Evolutionary conservation across 768 basidiomycete genomes (phyloP), one percentile per base, ranked within the genome.

Genomic region (Termitomyces sp.): DNA sequence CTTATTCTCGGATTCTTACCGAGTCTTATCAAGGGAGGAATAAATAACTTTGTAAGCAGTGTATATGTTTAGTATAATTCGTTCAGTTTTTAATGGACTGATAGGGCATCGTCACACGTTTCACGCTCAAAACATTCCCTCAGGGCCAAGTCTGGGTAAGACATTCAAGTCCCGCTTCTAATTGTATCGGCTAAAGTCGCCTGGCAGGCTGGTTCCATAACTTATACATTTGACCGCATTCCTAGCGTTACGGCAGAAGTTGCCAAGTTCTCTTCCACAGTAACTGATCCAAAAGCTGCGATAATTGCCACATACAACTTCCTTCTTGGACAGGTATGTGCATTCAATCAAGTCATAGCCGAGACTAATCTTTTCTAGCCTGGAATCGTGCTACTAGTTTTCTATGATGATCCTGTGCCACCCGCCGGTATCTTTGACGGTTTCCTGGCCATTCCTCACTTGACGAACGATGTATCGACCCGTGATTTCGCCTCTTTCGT

Each of bases 61-160:
- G 40, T 54, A n/a, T 30, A 28, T 40, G 14, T n/a, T 13, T 14
- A 20, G n/a, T 32, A 41, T n/a, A 3, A 14, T 26, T 20, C 10
- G 13, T 32, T 32, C 36, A 28, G 4, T 23, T 41, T 9, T 20
- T 13, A 36, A 35, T 14, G 18, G 10, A 20, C 41, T 8, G 9
- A 2, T 30, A 78, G 78, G 87, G 86, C 0, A 81, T 87, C 38
- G 82, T 87, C 3, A 87, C 85, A 0, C 75, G 69, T 44, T 82
- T 88, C 63, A 82, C 79, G 0, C 55, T 88, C 23, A 79, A 78
- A 61, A 75, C 82, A 0, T 77, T 76, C 64, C 79, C 85, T 6
- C 84, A 87, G 69, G 71, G 72, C 0, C 67, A 79, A 69, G 80
- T 88, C 58, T 88, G 85, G 85, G 85, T 87, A 70, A 14, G 78